phyloP scores from a whole-genome alignment of 176 grass and related monocot species.

The Olyra latifolia region DNA sequence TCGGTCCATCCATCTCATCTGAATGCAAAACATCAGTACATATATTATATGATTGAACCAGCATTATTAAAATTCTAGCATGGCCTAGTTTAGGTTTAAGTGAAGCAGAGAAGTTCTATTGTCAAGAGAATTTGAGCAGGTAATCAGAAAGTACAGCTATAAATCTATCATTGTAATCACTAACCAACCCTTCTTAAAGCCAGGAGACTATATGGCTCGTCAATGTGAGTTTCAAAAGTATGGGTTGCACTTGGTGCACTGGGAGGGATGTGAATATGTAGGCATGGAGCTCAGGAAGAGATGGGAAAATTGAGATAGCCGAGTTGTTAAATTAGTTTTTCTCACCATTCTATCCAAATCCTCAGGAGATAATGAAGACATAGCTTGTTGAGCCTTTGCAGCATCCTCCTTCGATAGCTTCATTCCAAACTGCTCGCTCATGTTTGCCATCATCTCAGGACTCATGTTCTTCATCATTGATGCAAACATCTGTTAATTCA shows the following conservation, averaged over 20 bases:
- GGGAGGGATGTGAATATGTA: background rate
- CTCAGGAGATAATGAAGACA: slow-evolving; percentile 80
- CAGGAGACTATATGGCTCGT: background rate
- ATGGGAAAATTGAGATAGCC: background rate
- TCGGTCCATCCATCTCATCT: slow-evolving; percentile 88
- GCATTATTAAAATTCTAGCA: background rate
- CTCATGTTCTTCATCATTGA: slow-evolving; percentile 96
- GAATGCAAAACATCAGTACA: slow-evolving; percentile 34
- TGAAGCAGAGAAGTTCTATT: background rate
- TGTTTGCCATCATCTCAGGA: slow-evolving; percentile 97
- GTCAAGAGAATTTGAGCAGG: background rate
- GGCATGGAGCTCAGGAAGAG: background rate
- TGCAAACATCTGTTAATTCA: slow-evolving; percentile 76
- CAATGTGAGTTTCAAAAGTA: background rate
- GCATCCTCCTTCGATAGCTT: slow-evolving; percentile 94
- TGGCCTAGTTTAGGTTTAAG: background rate
- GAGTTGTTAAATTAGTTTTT: background rate
- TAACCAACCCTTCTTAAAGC: background rate
- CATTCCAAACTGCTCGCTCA: slow-evolving; percentile 92
- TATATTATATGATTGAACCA: background rate
- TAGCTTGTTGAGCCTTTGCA: slow-evolving; percentile 77
- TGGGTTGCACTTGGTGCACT: background rate
- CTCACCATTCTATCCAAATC: slow-evolving; percentile 97
- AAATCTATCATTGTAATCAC: background rate
- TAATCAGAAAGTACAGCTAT: background rate